A percentile compares a stretch with the other conserved stretches of the same genome.
These are phyloP conservation scores for Xylariales sp. DNA, from an alignment of 2,329 filamentous ascomycete species.

Conservation along the genomic window DNA sequence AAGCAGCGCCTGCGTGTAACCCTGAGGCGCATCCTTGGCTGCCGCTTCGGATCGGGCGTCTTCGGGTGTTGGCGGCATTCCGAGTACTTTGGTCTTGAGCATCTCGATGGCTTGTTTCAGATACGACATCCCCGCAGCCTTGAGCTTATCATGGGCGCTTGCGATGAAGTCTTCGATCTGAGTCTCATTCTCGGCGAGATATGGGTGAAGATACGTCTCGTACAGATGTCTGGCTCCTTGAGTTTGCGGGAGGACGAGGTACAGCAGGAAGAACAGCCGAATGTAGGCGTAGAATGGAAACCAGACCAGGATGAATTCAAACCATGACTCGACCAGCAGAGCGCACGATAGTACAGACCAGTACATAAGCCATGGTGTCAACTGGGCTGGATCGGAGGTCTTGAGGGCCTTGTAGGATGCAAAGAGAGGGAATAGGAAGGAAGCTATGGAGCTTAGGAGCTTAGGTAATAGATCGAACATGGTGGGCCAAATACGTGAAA, in stretches of 20 bases:
- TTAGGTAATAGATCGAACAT: constrained; percentile 66
- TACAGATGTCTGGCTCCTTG: constrained; percentile 88
- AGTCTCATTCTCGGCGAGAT: constrained; percentile 78
- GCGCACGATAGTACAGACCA: constrained; percentile 88
- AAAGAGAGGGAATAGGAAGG: constrained; percentile 92
- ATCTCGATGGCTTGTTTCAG: constrained; percentile 67
- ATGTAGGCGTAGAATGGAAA: constrained; percentile 93
- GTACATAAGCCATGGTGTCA: constrained; percentile 99
- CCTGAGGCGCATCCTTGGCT: constrained; percentile 40
- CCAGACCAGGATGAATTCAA: constrained; percentile 83
- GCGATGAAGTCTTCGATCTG: constrained; percentile 90
- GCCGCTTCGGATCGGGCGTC: constrained; percentile 30
- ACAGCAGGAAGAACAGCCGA: constrained; percentile 81
- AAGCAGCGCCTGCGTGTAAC: constrained; percentile 78
- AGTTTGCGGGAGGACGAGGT: constrained; percentile 96
- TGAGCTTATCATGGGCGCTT: constrained; percentile 72
- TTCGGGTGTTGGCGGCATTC: constrained; percentile 56
- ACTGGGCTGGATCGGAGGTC: constrained; percentile 80
- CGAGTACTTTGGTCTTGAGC: constrained; percentile 73
- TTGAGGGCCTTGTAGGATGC: constrained; percentile 98
- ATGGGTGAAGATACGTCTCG: constrained; percentile 79
- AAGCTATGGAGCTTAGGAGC: constrained; percentile 69
- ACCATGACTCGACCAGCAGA: constrained; percentile 80
- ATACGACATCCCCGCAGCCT: constrained; percentile 71
- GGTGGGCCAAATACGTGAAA: no score